Conservation (phyloP, 2,329 filamentous ascomycete species). For the Aciculosporium take region DNA sequence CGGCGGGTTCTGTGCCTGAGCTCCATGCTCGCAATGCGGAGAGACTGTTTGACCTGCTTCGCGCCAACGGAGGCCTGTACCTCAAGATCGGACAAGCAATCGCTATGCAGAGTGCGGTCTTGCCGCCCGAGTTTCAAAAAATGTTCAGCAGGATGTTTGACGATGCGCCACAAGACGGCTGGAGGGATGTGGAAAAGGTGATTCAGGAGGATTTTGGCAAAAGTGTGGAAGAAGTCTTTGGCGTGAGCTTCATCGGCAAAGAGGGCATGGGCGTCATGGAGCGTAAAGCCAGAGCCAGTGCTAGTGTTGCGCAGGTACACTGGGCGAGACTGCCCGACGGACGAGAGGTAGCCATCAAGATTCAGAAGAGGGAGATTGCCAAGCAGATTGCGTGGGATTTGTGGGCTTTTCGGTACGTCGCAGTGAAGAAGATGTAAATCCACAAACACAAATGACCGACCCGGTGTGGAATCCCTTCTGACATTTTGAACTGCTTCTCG, state of each 20-base stretch:
- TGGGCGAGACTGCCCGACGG: slow-evolving; percentile 82
- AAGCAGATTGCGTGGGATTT: slow-evolving; percentile 89
- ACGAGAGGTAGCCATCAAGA: slow-evolving; percentile 84
- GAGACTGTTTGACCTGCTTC: slow-evolving; percentile 65
- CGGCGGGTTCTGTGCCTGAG: slow-evolving; percentile 58
- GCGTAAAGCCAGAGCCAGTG: slow-evolving; percentile 52
- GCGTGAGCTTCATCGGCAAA: slow-evolving; percentile 64
- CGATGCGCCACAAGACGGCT: slow-evolving; percentile 85
- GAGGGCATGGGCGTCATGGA: slow-evolving; percentile 53
- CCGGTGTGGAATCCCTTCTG: not conserved
- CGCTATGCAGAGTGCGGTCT: slow-evolving; percentile 89
- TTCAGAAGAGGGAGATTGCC: slow-evolving; percentile 89
- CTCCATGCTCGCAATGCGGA: slow-evolving; percentile 76
- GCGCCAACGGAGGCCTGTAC: slow-evolving; percentile 82
- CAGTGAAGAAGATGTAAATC: not conserved
- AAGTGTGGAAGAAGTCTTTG: slow-evolving; percentile 80
- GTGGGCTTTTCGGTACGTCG: slow-evolving; percentile 72
- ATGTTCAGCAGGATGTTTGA: slow-evolving; percentile 98
- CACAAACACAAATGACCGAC: not conserved
- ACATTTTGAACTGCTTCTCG: not conserved
- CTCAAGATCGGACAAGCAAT: slow-evolving; percentile 97
- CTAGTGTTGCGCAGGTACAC: slow-evolving; percentile 92
- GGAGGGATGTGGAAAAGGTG: slow-evolving; percentile 73
- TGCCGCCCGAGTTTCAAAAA: slow-evolving; percentile 86
- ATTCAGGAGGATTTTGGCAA: slow-evolving; percentile 81